Percentiles rank a stretch among this genome's conserved stretches.
phyloP scores from a whole-genome alignment of 441 rosid species.

The Gossypium davidsonii region DNA sequence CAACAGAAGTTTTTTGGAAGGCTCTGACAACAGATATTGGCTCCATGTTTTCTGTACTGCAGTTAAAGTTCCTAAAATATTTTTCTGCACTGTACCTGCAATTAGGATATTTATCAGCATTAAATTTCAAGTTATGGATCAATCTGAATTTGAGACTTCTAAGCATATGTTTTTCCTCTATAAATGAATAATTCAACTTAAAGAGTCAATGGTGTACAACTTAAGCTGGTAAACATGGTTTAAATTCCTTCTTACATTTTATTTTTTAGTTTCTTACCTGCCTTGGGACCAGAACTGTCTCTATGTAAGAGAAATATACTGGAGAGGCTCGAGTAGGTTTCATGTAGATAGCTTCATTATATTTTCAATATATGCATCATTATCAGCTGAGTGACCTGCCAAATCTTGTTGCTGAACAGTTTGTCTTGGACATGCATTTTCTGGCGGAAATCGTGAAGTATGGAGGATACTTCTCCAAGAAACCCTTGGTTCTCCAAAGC shows the following conservation, averaged over 20 bases:
- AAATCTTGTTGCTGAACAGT: constrained; percentile 28
- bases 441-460: constrained; percentile 33
- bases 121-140: neutral
- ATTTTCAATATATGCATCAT: neutral
- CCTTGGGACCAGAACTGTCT: neutral
- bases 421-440: constrained; percentile 45
- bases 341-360: neutral
- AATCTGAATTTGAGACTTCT: neutral
- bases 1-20: neutral
- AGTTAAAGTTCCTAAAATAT: neutral
- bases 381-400: constrained; percentile 8
- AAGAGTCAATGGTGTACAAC: neutral
- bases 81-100: neutral
- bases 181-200: neutral
- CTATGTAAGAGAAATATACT: neutral
- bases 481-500: constrained; percentile 30
- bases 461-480: constrained; percentile 41
- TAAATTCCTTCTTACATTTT: neutral
- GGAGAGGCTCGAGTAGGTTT: neutral
- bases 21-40: neutral
- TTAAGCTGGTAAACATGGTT: neutral
- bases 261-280: neutral
- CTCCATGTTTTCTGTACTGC: neutral
- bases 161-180: neutral
- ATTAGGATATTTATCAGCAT: neutral